A percentile compares a stretch with the other conserved stretches of the same genome.
phyloP scores from a whole-genome alignment of 495 filamentous ascomycete genomes.

The Lineolata rhizophorae region DNA sequence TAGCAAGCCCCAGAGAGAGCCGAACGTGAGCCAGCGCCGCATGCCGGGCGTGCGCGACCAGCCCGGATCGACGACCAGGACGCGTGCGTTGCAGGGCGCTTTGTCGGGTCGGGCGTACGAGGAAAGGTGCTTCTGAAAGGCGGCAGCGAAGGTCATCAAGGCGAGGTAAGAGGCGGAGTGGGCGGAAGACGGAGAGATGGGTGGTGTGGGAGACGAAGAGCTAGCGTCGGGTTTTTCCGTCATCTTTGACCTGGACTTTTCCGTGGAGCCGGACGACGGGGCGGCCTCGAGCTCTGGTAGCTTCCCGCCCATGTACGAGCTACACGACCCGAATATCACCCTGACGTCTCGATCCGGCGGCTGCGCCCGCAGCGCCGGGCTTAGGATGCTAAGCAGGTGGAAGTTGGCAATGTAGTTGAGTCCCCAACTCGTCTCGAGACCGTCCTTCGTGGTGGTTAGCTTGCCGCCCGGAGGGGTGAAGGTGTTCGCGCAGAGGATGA shows the following conservation, averaged over 20 bases:
- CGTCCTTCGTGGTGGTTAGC: constrained; percentile 38
- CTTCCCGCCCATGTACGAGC: constrained; percentile 55
- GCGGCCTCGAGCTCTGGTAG: constrained; percentile 16
- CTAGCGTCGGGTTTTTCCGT: constrained; percentile 1
- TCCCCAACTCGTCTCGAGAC: constrained; percentile 74
- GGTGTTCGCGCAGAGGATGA: constrained; percentile 66
- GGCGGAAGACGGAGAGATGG: constrained; percentile 20
- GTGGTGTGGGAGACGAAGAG: constrained; percentile 5
- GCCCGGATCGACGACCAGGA: constrained; percentile 73
- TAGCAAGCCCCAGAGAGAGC: constrained; percentile 59
- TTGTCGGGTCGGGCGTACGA: constrained; percentile 64
- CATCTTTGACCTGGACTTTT: constrained; percentile 2
- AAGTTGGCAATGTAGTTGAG: constrained; percentile 92
- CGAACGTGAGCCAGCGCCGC: constrained; percentile 63
- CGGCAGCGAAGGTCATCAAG: constrained; percentile 63
- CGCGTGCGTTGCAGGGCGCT: constrained; percentile 53
- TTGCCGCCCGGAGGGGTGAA: constrained; percentile 39
- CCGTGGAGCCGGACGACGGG: background rate
- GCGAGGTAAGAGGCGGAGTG: constrained; percentile 81
- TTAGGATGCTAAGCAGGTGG: constrained; percentile 76
- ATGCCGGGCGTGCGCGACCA: constrained; percentile 66
- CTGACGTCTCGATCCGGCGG: constrained; percentile 84
- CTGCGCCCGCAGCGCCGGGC: constrained; percentile 69
- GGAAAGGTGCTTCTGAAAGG: constrained; percentile 77
- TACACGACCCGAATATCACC: constrained; percentile 68